Evolutionary conservation across 768 basidiomycete species (phyloP).

Genomic region (Ramaria sp.): DNA sequence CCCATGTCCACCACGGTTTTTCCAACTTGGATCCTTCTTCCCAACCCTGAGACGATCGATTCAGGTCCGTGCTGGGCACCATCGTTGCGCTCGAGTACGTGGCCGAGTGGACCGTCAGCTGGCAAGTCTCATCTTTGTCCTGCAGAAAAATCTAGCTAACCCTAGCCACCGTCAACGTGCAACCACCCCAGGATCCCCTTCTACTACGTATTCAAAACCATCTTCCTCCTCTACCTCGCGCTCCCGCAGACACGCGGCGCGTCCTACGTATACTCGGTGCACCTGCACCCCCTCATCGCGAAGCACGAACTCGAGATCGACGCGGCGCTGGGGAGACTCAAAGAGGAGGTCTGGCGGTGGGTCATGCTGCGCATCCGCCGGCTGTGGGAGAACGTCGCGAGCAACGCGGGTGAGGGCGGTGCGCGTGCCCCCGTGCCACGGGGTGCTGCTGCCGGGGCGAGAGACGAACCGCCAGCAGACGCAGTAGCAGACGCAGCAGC

Average conservation of each 20-base stretch:
- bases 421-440: slow-evolving; percentile 25
- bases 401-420: slow-evolving; percentile 12
- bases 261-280: slow-evolving; percentile 68
- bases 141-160: no score
- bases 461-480: slow-evolving; percentile 15
- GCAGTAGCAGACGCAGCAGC: not conserved
- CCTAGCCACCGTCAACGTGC: slow-evolving; percentile 7
- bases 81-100: slow-evolving; percentile 75
- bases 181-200: slow-evolving; percentile 64
- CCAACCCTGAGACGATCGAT: not conserved
- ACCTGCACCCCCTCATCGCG: slow-evolving; percentile 76
- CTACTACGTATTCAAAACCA: slow-evolving; percentile 71
- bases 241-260: slow-evolving; percentile 86
- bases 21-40: no score
- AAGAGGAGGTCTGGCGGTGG: not conserved
- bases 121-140: slow-evolving; percentile 36
- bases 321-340: not conserved
- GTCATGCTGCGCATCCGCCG: slow-evolving; percentile 46
- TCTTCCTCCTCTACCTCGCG: slow-evolving; percentile 82
- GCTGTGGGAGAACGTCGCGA: slow-evolving; percentile 54
- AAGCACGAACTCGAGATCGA: slow-evolving; percentile 82
- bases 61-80: slow-evolving; percentile 61
- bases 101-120: slow-evolving; percentile 79
- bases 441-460: slow-evolving; percentile 25
- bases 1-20: no score